These are phyloP conservation scores for Colletotrichum acutatum DNA, from an alignment of 2,329 filamentous ascomycete species.

Conservation along the genomic window DNA sequence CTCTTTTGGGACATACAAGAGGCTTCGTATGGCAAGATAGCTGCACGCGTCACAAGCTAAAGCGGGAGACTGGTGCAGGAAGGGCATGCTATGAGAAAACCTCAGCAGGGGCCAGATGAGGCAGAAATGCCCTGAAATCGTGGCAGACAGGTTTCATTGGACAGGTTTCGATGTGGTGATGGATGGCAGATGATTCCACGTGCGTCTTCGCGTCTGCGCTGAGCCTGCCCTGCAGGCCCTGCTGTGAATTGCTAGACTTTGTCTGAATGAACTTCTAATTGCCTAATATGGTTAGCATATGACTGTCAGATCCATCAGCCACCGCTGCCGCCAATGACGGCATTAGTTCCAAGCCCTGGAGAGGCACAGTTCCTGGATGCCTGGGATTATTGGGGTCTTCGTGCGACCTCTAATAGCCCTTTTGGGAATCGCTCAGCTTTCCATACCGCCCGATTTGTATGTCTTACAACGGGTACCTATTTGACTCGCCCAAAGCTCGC, in stretches of 20 bases:
- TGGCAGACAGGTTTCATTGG: background rate
- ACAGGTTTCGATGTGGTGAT: background rate
- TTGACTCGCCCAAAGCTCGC: background rate
- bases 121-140: background rate
- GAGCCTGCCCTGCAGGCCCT: background rate
- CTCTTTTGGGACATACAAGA: background rate
- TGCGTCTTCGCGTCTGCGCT: background rate
- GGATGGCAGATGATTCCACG: background rate
- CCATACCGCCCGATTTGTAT: background rate
- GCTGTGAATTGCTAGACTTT: background rate
- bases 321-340: background rate
- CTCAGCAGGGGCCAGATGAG: background rate
- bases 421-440: background rate
- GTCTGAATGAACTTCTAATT: background rate
- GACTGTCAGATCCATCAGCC: background rate
- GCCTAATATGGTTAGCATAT: background rate
- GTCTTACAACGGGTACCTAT: background rate
- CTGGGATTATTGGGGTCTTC: too few species aligned
- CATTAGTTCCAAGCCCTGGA: too few species aligned
- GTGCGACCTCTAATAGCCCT: background rate
- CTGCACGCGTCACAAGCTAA: background rate
- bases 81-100: too few species aligned
- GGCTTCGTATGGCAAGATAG: background rate
- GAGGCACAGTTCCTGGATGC: background rate
- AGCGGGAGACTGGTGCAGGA: background rate